Base-by-base conservation (phyloP, 1,284 basidiomycete species). In the Trametes hirsuta region DNA sequence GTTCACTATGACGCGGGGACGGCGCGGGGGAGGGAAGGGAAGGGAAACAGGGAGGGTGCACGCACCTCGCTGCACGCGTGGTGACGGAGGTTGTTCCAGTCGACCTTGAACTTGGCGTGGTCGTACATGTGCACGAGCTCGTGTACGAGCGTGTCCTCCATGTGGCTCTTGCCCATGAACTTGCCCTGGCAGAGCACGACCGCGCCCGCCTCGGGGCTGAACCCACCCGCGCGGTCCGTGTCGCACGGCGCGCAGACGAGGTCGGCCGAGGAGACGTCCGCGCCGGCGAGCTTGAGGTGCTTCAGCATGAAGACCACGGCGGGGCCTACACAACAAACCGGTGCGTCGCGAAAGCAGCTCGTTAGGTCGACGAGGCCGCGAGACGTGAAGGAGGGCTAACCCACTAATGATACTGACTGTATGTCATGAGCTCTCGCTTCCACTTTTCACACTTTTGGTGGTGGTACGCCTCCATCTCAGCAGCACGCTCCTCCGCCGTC, bases 41-140 rank as follows among this genome's bases (percentile, higher is more conserved):
- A 46, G 54, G 30, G 41, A 11, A 41, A 41, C 42, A 45, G 58
- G 36, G 37, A 55, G 39, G 25, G 53, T n/a, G 34, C 40, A 77
- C 85, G 69, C 71, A 96, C 95, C 84, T 98, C 96, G 69, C 89
- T 93, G 73, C 96, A 98, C 0, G 97, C 97, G 73, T 97, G 95
- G 77, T 98, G 95, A 55, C 94, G 79, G 54, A 98, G 75, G 74
- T 98, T 91, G 53, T 74, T 77, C 95, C 94, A 98, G 74, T 97
- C 89, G 1, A 97, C 91, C 59, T 95, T 89, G 79, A 98, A 98
- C 72, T 90, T 88, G 74, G 93, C 93, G 66, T 97, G 93, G 25
- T 24, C 21, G 36, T 37, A 14, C 34, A 14, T 12, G 1, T 15
- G 47, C 47, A 21, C 35, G 8, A 98, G 86, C 72, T 99, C 97